Conservation (phyloP, 805 yeast genomes). For the Blastobotrys americana region DNA sequence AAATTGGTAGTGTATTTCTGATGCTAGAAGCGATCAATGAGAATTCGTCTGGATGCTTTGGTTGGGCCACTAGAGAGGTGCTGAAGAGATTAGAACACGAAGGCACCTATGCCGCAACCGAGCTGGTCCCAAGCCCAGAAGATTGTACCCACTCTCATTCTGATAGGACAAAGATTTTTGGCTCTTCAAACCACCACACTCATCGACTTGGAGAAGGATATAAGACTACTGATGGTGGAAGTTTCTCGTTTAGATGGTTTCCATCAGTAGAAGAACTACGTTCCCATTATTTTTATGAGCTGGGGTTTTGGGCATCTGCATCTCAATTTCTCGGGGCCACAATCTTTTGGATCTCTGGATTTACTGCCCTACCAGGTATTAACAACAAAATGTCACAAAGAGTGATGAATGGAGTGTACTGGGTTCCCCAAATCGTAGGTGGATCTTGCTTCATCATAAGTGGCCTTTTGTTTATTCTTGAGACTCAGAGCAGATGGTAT, state of each 20-base stretch:
- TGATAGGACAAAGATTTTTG: neutral
- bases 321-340: slow-evolving; percentile 12
- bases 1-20: slow-evolving; percentile 13
- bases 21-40: slow-evolving; percentile 16
- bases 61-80: slow-evolving; percentile 12
- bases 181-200: no score
- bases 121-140: slow-evolving; percentile 1
- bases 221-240: neutral
- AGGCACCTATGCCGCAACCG: neutral
- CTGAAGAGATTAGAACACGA: neutral
- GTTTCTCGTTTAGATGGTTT: slow-evolving; percentile 9
- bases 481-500: slow-evolving; percentile 14
- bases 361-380: slow-evolving; percentile 16
- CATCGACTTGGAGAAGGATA: neutral
- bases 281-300: slow-evolving; percentile 9
- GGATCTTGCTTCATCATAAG: slow-evolving; percentile 11
- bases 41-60: slow-evolving; percentile 11
- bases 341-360: slow-evolving; percentile 13
- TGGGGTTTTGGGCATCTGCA: slow-evolving; percentile 11
- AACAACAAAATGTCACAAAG: slow-evolving; percentile 9
- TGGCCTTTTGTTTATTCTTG: slow-evolving; percentile 10
- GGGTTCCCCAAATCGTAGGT: slow-evolving; percentile 16
- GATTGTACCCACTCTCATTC: slow-evolving; percentile 8
- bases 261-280: slow-evolving; percentile 9
- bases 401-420: slow-evolving; percentile 11